phyloP scores from a whole-genome alignment of 1,139 yeast genomes.

The Kodamaea alishanica region DNA sequence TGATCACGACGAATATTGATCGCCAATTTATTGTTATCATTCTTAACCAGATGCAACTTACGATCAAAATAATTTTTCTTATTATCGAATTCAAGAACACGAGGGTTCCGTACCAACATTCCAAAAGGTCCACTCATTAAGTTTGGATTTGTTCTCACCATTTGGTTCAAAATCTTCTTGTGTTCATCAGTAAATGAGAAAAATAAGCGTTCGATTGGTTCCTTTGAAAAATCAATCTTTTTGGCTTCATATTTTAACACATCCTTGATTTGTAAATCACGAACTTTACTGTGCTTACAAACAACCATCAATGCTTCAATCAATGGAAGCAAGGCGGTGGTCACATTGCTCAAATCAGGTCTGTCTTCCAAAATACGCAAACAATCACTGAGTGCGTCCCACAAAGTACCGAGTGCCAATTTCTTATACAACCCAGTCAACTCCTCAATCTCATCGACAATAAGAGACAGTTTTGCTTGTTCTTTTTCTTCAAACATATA shows the following conservation, averaged over 20 bases:
- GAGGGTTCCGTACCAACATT: slow-evolving; percentile 82
- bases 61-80: slow-evolving; percentile 84
- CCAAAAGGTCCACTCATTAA: slow-evolving; percentile 97
- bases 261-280: slow-evolving; percentile 60
- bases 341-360: slow-evolving; percentile 53
- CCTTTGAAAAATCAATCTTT: slow-evolving; percentile 63
- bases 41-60: slow-evolving; percentile 51
- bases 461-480: slow-evolving; percentile 4
- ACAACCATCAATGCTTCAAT: slow-evolving; percentile 95
- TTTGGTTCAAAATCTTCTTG: slow-evolving; percentile 81
- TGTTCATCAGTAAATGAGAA: slow-evolving; percentile 89
- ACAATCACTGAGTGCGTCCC: slow-evolving; percentile 86
- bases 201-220: slow-evolving; percentile 76
- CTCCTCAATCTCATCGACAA: slow-evolving; percentile 38
- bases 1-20: slow-evolving; percentile 82
- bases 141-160: slow-evolving; percentile 89
- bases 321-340: slow-evolving; percentile 78
- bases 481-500: slow-evolving; percentile 55
- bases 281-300: slow-evolving; percentile 79
- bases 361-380: slow-evolving; percentile 57
- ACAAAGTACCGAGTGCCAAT: slow-evolving; percentile 70
- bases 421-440: slow-evolving; percentile 61
- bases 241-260: slow-evolving; percentile 56
- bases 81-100: slow-evolving; percentile 91
- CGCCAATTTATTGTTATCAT: slow-evolving; percentile 48